phyloP scores from a whole-genome alignment of 257 asterid species.

The Leptodermis oblonga region DNA sequence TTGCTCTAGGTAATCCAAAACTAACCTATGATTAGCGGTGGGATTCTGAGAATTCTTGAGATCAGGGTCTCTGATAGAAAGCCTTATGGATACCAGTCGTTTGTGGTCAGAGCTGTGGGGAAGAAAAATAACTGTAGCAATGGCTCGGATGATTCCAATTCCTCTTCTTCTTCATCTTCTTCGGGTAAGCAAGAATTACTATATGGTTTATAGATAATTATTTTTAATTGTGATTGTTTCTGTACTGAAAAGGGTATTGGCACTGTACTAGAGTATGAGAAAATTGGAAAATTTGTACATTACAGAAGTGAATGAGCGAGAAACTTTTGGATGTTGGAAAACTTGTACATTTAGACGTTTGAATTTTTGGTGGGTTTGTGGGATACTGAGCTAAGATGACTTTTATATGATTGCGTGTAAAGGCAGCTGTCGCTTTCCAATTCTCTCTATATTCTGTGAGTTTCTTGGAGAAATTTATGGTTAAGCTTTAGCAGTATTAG shows the following conservation, averaged over 20 bases:
- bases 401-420: background rate
- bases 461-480: background rate
- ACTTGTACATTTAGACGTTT: background rate
- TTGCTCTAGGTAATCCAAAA: no score
- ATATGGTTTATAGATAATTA: background rate
- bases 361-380: background rate
- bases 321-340: background rate
- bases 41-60: slow-evolving; percentile 27
- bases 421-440: slow-evolving; percentile 12
- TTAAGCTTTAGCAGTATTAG: background rate
- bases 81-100: slow-evolving; percentile 37
- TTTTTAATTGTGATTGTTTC: background rate
- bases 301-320: background rate
- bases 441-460: background rate
- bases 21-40: slow-evolving; percentile 27
- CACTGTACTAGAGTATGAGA: slow-evolving; percentile 5
- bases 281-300: background rate
- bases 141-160: slow-evolving; percentile 45
- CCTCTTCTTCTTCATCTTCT: slow-evolving; percentile 23
- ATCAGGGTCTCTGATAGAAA: slow-evolving; percentile 38
- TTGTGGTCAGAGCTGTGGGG: slow-evolving; percentile 54
- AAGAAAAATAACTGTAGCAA: slow-evolving; percentile 37
- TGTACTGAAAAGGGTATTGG: background rate
- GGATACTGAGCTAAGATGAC: slow-evolving; percentile 6
- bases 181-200: background rate